phyloP scores from a whole-genome alignment of 1,284 basidiomycete genomes.

The Moesziomyces antarcticus region DNA sequence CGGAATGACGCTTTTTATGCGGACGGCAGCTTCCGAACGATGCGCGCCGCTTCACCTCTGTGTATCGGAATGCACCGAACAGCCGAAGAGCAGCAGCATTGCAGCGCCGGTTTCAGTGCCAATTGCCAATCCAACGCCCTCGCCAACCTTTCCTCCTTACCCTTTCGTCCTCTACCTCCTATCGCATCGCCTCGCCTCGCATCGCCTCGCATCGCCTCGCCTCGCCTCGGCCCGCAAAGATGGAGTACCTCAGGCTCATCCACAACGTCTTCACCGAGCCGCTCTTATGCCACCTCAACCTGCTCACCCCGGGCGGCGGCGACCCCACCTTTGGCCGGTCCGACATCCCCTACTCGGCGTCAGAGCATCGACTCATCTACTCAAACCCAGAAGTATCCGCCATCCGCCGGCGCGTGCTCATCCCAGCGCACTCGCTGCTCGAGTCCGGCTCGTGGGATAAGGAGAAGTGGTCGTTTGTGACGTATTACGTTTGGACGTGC shows the following conservation, averaged over 20 bases:
- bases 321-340: constrained; percentile 64
- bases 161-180: neutral
- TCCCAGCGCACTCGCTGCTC: constrained; percentile 42
- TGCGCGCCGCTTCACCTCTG: neutral
- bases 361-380: constrained; percentile 59
- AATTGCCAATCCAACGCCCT: neutral
- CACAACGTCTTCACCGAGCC: constrained; percentile 62
- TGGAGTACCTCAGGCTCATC: constrained; percentile 35
- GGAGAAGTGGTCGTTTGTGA: constrained; percentile 49
- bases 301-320: constrained; percentile 49
- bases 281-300: constrained; percentile 54
- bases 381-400: constrained; percentile 59
- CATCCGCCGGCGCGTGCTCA: constrained; percentile 48
- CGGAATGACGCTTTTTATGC: neutral
- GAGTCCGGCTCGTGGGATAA: constrained; percentile 41
- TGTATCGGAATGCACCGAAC: neutral
- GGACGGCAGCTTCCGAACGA: constrained; percentile 1
- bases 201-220: neutral
- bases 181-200: no score
- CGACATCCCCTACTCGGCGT: constrained; percentile 46
- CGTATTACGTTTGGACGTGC: constrained; percentile 62
- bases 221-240: constrained; percentile 2
- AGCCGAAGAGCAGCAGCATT: no score
- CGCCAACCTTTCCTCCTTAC: neutral
- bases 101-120: no score